These are phyloP conservation scores for Gossypium herbaceum DNA, from an alignment of 345 rosid genomes.

Conservation along the genomic window DNA sequence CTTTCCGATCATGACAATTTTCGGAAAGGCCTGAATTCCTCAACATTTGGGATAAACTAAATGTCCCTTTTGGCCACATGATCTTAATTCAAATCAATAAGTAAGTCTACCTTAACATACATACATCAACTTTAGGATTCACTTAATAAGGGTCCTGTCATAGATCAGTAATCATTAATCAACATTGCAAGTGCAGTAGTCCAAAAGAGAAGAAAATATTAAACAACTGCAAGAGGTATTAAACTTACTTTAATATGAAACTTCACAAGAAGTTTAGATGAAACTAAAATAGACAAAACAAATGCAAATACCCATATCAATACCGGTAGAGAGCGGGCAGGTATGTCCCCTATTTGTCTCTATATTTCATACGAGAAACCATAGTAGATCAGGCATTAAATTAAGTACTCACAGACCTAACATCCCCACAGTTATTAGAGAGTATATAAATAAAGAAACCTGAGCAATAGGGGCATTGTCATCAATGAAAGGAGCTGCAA, in stretches of 20 bases:
- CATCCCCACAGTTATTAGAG: not conserved
- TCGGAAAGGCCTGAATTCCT: not conserved
- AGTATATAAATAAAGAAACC: slow-evolving; percentile 32
- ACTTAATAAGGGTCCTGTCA: not conserved
- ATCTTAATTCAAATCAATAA: not conserved
- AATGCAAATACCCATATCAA: not conserved
- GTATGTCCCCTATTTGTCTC: not conserved
- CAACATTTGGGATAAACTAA: not conserved
- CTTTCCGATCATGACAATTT: not conserved
- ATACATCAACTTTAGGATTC: not conserved
- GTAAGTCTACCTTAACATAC: not conserved
- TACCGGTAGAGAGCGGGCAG: not conserved
- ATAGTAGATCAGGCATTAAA: not conserved
- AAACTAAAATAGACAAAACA: not conserved
- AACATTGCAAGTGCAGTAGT: not conserved
- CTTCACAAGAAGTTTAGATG: not conserved
- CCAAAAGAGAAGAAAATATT: not conserved
- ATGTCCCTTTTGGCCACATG: not conserved
- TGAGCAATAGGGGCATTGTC: slow-evolving; percentile 82
- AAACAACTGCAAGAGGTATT: not conserved
- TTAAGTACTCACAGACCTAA: not conserved
- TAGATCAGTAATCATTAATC: not conserved
- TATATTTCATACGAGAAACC: not conserved
- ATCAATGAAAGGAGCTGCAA: slow-evolving; percentile 95
- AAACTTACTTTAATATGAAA: not conserved